Base-by-base conservation (phyloP, 352 stramenopile genomes). In the Aphanomyces invadans region DNA sequence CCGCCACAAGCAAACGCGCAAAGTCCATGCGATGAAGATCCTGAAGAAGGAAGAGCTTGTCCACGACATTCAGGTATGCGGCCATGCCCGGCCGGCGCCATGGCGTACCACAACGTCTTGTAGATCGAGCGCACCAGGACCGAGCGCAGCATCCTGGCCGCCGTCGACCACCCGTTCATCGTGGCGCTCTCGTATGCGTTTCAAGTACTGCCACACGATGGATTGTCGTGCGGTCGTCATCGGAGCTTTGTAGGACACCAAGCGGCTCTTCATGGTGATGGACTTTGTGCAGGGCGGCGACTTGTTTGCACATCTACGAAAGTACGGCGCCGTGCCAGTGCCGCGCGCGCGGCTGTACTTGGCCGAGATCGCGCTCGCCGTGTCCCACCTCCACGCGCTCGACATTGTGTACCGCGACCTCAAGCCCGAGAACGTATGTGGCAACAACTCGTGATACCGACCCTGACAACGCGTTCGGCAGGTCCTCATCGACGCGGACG, bases 131-230 rank as follows among this genome's bases (percentile, higher is more conserved):
- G 55, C 10, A 63, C 55, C 2, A 31, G 32, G 0, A 63, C 55
- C 1, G 55, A 63, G 33, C 55, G 55, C 33, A 63, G 55, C 25
- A 99, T 99, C 78, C 82, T 99, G 26, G 97, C 97, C 69, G 87
- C 97, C 67, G 87, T 97, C 36, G 83, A 98, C 31, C 96, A 99
- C 72, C 97, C 97, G 3, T 99, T 99, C 78, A 97, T 99, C 45
- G 96, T 98, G 3, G 86, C 80, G 3, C 89, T 99, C 62, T 87
- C 97, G 19, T 99, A 97, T 75, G 95, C 93, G 19, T 99, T 99
- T 76, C 97, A 99, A 81, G 55, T 63, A 97, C 91, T n/a, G n/a
- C n/a, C n/a, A n/a, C n/a, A n/a, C n/a, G n/a, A n/a, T n/a, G n/a
- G n/a, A n/a, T n/a, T n/a, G n/a, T n/a, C n/a, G n/a, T n/a, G n/a